phyloP scores from a whole-genome alignment of 129 eudicot species.

The Flaveria sonorensis region DNA sequence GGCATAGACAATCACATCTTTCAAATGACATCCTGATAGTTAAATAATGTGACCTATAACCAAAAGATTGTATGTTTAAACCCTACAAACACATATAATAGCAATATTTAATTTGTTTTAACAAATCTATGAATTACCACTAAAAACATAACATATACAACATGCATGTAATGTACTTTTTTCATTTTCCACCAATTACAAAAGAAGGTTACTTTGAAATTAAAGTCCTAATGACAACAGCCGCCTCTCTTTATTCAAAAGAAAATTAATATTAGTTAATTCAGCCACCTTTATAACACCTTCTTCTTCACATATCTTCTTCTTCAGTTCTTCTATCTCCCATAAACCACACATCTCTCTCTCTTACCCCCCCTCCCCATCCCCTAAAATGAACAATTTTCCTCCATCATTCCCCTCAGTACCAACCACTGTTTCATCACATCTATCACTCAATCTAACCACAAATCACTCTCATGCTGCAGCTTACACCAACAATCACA shows the following conservation, averaged over 20 bases:
- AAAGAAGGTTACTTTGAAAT: not conserved
- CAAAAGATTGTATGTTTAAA: no score
- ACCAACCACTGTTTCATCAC: conserved; percentile 24
- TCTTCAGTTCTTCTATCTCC: not conserved
- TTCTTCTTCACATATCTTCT: conserved; percentile 12
- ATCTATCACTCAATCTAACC: conserved; percentile 36
- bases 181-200: not conserved
- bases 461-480: conserved; percentile 9
- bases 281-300: conserved; percentile 27
- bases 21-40: no score
- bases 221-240: conserved; percentile 2
- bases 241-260: conserved; percentile 26
- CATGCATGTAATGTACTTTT: not conserved
- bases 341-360: not conserved
- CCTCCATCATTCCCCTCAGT: conserved; percentile 34
- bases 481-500: not conserved
- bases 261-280: not conserved
- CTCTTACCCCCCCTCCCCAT: not conserved
- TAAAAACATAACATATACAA: no score
- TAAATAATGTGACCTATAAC: no score
- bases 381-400: conserved; percentile 43
- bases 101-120: no score
- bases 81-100: no score
- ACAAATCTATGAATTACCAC: no score
- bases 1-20: no score